Conservation (phyloP, 2,329 filamentous ascomycete species). For the Cyclaneusma minus region DNA sequence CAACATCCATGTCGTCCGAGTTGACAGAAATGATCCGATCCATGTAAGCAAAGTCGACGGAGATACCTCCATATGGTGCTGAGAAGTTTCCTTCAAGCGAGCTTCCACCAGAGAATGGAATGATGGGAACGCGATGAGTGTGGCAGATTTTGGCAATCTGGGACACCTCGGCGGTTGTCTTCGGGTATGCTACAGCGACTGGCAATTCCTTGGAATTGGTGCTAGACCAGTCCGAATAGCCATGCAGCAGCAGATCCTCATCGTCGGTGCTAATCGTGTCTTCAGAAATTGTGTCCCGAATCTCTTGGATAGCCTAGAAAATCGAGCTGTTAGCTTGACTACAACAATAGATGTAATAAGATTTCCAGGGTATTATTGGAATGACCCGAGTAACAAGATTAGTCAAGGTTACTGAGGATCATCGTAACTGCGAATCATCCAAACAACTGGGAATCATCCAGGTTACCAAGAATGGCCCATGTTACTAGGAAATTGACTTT, state of each 20-base stretch:
- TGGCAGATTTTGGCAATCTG: constrained; percentile 53
- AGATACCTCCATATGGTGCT: constrained; percentile 72
- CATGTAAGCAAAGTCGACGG: constrained; percentile 82
- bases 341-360: no score
- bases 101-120: constrained; percentile 74
- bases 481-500: no score
- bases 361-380: no score
- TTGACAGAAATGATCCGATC: constrained; percentile 66
- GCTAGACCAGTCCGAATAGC: constrained; percentile 54
- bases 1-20: constrained; percentile 79
- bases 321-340: no score
- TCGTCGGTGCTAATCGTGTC: constrained; percentile 47
- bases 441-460: no score
- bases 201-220: constrained; percentile 43
- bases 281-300: constrained; percentile 31
- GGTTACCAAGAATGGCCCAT: no score
- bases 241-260: constrained; percentile 44
- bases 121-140: constrained; percentile 68
- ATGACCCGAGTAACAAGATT: no score
- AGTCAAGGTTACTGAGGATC: no score
- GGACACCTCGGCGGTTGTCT: constrained; percentile 43
- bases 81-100: constrained; percentile 85
- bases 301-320: constrained; percentile 37
- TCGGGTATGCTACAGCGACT: constrained; percentile 48
- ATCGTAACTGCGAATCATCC: background rate